A percentile compares a stretch with the other conserved stretches of the same genome.
These are phyloP conservation scores for Cladosporium oxysporum DNA, from an alignment of 2,329 filamentous ascomycete genomes.

Conservation along the genomic window DNA sequence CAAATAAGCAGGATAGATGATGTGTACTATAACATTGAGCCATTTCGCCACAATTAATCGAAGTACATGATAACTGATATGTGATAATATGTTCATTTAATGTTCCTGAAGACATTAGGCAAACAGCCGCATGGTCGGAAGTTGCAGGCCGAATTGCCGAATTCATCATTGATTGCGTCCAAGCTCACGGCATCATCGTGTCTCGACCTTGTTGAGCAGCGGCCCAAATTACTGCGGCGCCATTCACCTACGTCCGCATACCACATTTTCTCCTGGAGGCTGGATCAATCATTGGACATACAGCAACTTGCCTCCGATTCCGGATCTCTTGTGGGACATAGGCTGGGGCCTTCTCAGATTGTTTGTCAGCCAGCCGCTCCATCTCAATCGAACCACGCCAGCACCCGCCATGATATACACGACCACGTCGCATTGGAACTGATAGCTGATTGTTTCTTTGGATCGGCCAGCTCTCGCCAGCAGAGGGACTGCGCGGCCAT, in stretches of 20 bases:
- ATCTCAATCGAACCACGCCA: neutral
- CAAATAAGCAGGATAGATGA: constrained; percentile 12
- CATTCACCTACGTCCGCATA: neutral
- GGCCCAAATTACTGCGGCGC: neutral
- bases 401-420: constrained; percentile 10
- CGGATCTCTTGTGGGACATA: neutral
- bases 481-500: neutral
- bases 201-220: neutral
- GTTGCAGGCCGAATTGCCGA: neutral
- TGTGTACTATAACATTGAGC: constrained; percentile 7
- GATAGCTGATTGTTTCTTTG: neutral
- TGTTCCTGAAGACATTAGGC: neutral
- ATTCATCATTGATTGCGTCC: constrained; percentile 1
- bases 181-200: constrained; percentile 7
- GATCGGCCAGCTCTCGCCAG: neutral
- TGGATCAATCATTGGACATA: constrained; percentile 1
- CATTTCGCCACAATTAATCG: neutral
- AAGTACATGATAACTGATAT: neutral
- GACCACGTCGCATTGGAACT: neutral
- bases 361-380: neutral
- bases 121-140: neutral
- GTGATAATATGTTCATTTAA: neutral
- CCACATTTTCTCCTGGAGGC: neutral
- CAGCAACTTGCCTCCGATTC: neutral
- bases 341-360: neutral